Conservation (phyloP, 2,329 filamentous ascomycete species). For the Fusarium zealandicum region DNA sequence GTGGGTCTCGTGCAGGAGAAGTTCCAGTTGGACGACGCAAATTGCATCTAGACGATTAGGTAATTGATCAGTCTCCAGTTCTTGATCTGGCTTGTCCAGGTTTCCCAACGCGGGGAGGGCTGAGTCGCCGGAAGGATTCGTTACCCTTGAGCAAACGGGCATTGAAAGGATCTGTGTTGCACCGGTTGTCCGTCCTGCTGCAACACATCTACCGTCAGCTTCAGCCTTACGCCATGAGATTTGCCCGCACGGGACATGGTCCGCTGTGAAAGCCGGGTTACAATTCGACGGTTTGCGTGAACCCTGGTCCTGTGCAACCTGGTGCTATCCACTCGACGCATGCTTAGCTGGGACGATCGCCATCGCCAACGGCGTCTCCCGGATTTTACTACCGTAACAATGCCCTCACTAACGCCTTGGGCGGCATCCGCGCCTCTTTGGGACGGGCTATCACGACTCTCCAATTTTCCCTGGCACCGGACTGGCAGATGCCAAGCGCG, state of each 20-base stretch:
- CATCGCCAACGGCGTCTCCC: neutral
- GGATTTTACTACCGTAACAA: neutral
- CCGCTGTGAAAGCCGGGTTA: conserved; percentile 8
- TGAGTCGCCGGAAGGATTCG: neutral
- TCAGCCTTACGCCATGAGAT: conserved; percentile 23
- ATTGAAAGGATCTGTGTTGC: too few species aligned
- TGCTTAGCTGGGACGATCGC: neutral
- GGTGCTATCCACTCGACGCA: conserved; percentile 1
- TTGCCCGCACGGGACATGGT: conserved; percentile 16
- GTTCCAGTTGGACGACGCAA: conserved; percentile 17
- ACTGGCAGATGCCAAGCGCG: conserved; percentile 3
- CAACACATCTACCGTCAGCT: neutral
- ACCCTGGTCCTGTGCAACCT: neutral
- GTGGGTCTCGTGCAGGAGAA: neutral
- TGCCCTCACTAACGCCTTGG: neutral
- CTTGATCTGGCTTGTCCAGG: neutral
- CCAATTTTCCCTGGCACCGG: neutral
- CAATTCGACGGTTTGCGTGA: neutral
- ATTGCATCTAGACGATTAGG: neutral
- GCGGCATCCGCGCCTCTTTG: neutral
- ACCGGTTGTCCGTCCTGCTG: too few species aligned
- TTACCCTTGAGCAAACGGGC: neutral
- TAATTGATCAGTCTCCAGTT: conserved; percentile 7
- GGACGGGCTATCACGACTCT: neutral
- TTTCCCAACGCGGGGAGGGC: neutral